phyloP scores from a whole-genome alignment of 2,329 filamentous ascomycete genomes.

The Monosporascus sp. region DNA sequence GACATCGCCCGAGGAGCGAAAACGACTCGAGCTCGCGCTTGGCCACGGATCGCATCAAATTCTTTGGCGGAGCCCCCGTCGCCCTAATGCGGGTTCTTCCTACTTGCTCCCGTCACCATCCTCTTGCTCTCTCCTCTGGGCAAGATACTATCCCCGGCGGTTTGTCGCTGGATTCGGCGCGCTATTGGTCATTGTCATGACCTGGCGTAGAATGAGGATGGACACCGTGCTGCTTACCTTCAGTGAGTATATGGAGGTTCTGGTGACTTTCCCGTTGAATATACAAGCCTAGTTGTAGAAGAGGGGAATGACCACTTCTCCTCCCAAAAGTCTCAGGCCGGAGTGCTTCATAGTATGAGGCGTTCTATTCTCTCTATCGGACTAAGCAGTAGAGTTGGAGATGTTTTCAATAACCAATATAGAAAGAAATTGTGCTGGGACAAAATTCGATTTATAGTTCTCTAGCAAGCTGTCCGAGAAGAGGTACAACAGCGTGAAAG shows the following conservation, averaged over 20 bases:
- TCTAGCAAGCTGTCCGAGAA: too few species aligned
- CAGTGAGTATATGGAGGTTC: constrained; percentile 7
- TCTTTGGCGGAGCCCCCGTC: background rate
- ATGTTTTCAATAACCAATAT: too few species aligned
- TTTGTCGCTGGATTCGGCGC: constrained; percentile 5
- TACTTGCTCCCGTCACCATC: constrained; percentile 6
- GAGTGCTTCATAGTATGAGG: too few species aligned
- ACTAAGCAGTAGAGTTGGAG: too few species aligned
- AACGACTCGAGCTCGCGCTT: background rate
- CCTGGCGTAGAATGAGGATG: background rate
- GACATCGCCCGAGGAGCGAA: background rate
- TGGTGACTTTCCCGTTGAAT: constrained; percentile 7
- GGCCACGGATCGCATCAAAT: background rate
- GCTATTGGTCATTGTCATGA: constrained; percentile 2
- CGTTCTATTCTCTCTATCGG: too few species aligned
- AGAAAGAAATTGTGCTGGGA: too few species aligned
- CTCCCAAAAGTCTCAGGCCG: too few species aligned
- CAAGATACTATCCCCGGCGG: background rate
- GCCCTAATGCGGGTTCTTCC: constrained; percentile 2
- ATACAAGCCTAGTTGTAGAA: too few species aligned
- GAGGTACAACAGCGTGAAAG: too few species aligned
- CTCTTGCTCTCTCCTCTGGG: constrained; percentile 4
- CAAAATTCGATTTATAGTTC: too few species aligned
- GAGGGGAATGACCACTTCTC: too few species aligned
- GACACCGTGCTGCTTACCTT: constrained; percentile 7